Evolutionary conservation across 2,329 filamentous ascomycete species (phyloP), one percentile per base, ranked within the genome.

Genomic region (Pyricularia sp.): DNA sequence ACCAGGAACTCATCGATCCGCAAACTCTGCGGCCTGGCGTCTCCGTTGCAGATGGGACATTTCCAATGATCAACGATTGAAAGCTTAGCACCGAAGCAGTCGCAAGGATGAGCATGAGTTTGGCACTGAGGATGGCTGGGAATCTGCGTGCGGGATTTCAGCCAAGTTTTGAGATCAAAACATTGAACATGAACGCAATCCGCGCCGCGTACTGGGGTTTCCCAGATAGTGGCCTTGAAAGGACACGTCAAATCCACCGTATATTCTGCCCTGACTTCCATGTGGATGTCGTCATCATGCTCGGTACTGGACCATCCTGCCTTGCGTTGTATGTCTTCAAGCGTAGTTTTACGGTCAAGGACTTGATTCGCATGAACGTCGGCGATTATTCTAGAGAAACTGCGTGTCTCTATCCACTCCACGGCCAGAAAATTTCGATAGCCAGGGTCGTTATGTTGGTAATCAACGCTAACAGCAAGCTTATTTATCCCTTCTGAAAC

Each of bases 161-260:
- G 82, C 78, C 91, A 97, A 0, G 84, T 93, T 24, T 89, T 83
- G 8, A 97, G 84, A 73, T 97, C 93, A 72, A 97, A 97, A 72
- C 92, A 96, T 72, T 97, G 91, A 44, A 88, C 78, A 72, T 99
- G 93, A 28, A 78, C 78, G 73, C 94, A 99, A 3, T 74, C 70
- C 8, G 71, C 77, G 30, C 91, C 87, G 31, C 93, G 87, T 1
- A 88, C 90, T 0, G 94, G 93, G 0, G 82, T 80, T 5, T 83
- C 78, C 72, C 89, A 92, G 12, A 94, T 81, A 13, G 72, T 76
- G 1, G 82, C 78, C 65, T 79, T 88, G 71, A 89, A 90, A 0
- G 88, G 87, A 72, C 91, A 88, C 0, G 84, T 78, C 16, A 92
- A 75, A 66, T 86, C 82, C 64, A 92, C 79, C 2, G 79, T 80